Evolutionary conservation across 225 moss, liverwort and hornwort species (phyloP), one percentile per base, ranked within the genome.

Genomic region (Pleurozium schreberi): DNA sequence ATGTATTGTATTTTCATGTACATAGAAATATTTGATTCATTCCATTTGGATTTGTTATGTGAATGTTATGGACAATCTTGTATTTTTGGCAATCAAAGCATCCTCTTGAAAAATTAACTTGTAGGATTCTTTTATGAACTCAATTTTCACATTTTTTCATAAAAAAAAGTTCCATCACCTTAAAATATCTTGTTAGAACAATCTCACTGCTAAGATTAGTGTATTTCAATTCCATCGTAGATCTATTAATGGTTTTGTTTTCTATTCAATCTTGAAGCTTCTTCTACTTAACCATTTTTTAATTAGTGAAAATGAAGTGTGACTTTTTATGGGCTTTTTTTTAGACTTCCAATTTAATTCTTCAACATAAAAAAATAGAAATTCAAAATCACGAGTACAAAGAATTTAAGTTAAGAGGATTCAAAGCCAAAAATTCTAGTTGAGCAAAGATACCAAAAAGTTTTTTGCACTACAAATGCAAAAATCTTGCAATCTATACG

Each of bases 391-490:
- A 67, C 3, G 11, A 12, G 5, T 67, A 11, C 6, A 67, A 12
- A 38, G n/a, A 67, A 6, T 67, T 68, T 19, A 17, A 36, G 66
- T 36, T 10, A 19, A 10, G 10, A 36, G 36, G n/a, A 68, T n/a
- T n/a, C 6, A 21, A 68, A 68, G n/a, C 4, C 68, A 20, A n/a
- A 68, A 67, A 68, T 5, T n/a, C 7, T 12, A n/a, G 21, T n/a
- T 2, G 4, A 68, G 22, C 2, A n/a, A 18, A 12, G n/a, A n/a
- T 10, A 10, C 6, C 1, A 34, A 21, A 3, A n/a, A n/a, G 3
- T 22, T n/a, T 68, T n/a, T 6, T 68, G 16, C 22, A 68, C 6
- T n/a, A 6, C 12, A 68, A 66, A n/a, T 20, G 3, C 19, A 12
- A 68, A 22, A 21, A 38, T n/a, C n/a, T 38, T 67, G 67, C 67